Conservation (phyloP, 352 stramenopile genomes). For the Phytophthora colocasiae region DNA sequence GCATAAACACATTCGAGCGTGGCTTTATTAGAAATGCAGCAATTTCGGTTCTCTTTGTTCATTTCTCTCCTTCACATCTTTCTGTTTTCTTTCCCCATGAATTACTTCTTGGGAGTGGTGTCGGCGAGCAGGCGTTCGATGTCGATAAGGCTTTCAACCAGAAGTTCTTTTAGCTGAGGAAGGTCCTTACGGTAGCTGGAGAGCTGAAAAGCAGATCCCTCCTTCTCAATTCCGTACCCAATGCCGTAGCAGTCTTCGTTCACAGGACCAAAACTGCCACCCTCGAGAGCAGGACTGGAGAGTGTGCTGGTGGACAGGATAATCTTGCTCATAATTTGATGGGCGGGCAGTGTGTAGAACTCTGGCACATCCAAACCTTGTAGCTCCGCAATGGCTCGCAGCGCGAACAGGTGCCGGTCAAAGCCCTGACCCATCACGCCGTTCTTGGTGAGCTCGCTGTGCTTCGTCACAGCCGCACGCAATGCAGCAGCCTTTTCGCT, state of each 20-base stretch:
- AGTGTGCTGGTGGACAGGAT: constrained; percentile 93
- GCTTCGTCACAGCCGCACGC: constrained; percentile 82
- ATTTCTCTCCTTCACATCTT: background rate
- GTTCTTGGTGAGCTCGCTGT: constrained; percentile 91
- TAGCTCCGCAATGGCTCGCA: constrained; percentile 75
- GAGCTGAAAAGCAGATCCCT: constrained; percentile 87
- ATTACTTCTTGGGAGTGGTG: constrained; percentile 45
- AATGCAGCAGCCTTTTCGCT: constrained; percentile 72
- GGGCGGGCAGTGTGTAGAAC: constrained; percentile 82
- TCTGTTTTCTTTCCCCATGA: background rate
- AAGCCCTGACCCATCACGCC: constrained; percentile 92
- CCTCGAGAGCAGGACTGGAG: constrained; percentile 83
- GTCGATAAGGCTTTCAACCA: constrained; percentile 77
- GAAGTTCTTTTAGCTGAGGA: constrained; percentile 71
- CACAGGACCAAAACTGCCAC: constrained; percentile 91
- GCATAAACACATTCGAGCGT: too few species aligned
- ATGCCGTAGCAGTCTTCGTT: constrained; percentile 92
- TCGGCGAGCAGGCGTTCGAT: constrained; percentile 70
- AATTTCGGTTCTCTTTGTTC: constrained; percentile 1
- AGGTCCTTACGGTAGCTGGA: constrained; percentile 86
- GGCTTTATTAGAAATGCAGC: background rate
- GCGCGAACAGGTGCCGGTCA: constrained; percentile 88
- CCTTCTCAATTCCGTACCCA: constrained; percentile 88
- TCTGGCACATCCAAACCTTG: constrained; percentile 65
- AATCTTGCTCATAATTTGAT: constrained; percentile 88